Evolutionary conservation across 768 basidiomycete genomes (phyloP).

Genomic region (Lactarius sp.): DNA sequence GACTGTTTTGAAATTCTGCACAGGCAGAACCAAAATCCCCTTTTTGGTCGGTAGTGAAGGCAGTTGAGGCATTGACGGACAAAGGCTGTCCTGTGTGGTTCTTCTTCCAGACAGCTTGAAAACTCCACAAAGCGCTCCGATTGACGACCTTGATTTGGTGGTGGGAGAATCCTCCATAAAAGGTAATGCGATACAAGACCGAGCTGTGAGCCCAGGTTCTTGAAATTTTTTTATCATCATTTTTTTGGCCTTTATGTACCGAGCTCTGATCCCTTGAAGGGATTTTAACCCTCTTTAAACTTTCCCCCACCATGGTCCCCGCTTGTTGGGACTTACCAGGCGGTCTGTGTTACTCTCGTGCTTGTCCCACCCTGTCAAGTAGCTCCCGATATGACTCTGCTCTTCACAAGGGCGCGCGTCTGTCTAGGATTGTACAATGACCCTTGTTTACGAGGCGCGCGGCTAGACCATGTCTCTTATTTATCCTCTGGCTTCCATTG

Average conservation of each 20-base stretch:
- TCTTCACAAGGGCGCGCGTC: conserved; percentile 7
- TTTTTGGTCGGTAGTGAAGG: background rate
- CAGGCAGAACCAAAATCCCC: too few species aligned
- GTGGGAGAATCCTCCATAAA: conserved; percentile 19
- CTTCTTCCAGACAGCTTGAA: too few species aligned
- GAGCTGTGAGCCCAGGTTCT: conserved; percentile 14
- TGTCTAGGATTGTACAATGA: background rate
- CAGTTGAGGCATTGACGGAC: background rate
- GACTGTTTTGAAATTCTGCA: background rate
- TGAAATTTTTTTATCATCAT: conserved; percentile 27
- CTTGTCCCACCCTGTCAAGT: background rate
- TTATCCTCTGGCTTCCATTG: conserved; percentile 17
- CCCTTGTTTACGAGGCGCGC: conserved; percentile 9
- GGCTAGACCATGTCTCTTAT: conserved; percentile 8
- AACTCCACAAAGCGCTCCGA: background rate
- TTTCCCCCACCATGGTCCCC: conserved; percentile 9
- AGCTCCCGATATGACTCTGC: background rate
- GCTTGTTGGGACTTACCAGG: background rate
- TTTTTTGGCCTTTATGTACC: conserved; percentile 25
- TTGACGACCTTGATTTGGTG: too few species aligned
- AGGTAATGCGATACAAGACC: conserved; percentile 15
- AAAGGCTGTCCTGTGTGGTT: background rate
- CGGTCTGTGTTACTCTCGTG: background rate
- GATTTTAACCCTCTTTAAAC: conserved; percentile 5
- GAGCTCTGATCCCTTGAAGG: background rate